Percentiles rank a stretch among this genome's conserved stretches.
These are phyloP conservation scores for Neophaeococcomyces aloes DNA, from an alignment of 2,329 filamentous ascomycete species.

Conservation along the genomic window DNA sequence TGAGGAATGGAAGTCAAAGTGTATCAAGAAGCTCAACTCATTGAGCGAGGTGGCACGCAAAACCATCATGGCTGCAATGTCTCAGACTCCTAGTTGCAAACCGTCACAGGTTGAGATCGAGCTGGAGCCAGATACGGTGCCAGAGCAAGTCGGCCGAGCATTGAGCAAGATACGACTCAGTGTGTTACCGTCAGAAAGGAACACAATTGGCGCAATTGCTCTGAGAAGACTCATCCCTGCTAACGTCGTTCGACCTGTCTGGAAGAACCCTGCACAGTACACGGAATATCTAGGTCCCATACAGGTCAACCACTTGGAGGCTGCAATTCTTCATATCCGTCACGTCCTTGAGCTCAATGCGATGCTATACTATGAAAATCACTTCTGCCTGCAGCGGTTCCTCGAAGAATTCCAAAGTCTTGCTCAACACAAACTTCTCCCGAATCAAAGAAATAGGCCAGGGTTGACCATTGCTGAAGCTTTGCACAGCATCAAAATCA, in stretches of 20 bases:
- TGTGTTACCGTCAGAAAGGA: background rate
- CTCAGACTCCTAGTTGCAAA: background rate
- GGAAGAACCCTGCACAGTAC: conserved; percentile 1
- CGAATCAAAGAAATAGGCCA: background rate
- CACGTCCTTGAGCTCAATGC: conserved; percentile 3
- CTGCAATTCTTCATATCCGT: conserved; percentile 4
- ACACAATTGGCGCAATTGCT: background rate
- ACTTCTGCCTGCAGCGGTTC: background rate
- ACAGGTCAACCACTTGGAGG: conserved; percentile 2
- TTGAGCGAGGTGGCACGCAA: background rate
- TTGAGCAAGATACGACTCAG: background rate
- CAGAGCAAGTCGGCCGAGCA: conserved; percentile 1
- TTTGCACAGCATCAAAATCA: background rate
- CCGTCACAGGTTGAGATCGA: background rate
- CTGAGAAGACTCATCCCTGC: background rate
- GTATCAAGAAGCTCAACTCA: background rate
- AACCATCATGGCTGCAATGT: background rate
- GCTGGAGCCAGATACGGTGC: background rate
- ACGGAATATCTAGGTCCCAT: background rate
- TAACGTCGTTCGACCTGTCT: background rate
- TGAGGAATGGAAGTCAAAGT: conserved; percentile 10
- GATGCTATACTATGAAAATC: background rate
- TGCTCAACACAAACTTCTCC: background rate
- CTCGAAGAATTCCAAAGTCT: background rate
- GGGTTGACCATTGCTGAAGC: no score